Percentiles rank a stretch among this genome's conserved stretches.
Evolutionary conservation across 2,329 filamentous ascomycete species (phyloP).

Genomic region (Arthrinium phaeospermum): DNA sequence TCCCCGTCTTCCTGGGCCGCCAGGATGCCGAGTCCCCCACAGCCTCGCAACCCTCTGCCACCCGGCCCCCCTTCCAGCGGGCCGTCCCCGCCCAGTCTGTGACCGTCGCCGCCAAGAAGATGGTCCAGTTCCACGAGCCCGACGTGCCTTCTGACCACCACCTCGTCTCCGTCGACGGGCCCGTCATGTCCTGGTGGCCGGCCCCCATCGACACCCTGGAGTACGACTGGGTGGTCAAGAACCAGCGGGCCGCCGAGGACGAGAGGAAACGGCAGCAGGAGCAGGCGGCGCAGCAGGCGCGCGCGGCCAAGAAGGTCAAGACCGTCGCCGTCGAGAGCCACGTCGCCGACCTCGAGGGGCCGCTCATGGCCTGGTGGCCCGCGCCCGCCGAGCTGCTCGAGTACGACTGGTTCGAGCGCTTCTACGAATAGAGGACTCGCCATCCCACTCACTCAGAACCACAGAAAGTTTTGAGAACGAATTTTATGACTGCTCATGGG

Average conservation of each 20-base stretch:
- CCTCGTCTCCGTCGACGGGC: background rate
- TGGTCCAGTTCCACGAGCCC: background rate
- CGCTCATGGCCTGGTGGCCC: slow-evolving; percentile 40
- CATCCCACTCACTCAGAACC: too few species aligned
- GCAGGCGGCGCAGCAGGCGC: slow-evolving; percentile 16
- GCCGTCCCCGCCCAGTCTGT: background rate
- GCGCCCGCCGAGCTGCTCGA: slow-evolving; percentile 31
- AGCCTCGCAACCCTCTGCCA: background rate
- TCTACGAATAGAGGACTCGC: slow-evolving; percentile 33
- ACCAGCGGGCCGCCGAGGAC: slow-evolving; percentile 4
- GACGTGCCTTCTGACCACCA: background rate
- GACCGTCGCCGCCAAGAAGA: background rate
- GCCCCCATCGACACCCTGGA: slow-evolving; percentile 18
- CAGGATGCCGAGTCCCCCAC: slow-evolving; percentile 23
- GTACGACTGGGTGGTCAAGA: slow-evolving; percentile 22
- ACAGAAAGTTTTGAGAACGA: background rate
- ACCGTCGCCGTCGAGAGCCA: slow-evolving; percentile 23
- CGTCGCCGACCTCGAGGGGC: slow-evolving; percentile 29
- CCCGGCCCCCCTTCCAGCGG: background rate
- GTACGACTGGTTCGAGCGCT: slow-evolving; percentile 37
- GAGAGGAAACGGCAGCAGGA: background rate
- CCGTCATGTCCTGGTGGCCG: slow-evolving; percentile 10
- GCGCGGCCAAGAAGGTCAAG: slow-evolving; percentile 14
- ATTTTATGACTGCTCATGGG: slow-evolving; percentile 5
- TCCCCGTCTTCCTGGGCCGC: slow-evolving; percentile 37